Evolutionary conservation across 352 stramenopile species (phyloP).

Genomic region (Phytophthora sp.): DNA sequence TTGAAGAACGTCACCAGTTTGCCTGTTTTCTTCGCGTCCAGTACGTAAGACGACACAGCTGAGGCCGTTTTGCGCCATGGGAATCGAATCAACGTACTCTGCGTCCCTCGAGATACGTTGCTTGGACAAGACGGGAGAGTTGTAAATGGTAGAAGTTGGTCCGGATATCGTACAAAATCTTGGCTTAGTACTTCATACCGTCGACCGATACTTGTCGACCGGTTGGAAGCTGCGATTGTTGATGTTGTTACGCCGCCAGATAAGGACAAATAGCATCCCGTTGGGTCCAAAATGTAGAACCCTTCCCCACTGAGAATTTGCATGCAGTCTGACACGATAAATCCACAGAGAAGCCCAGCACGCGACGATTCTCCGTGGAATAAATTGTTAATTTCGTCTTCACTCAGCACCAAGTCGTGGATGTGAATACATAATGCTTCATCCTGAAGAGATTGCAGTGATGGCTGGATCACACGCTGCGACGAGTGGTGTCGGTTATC

Average conservation of each 20-base stretch:
- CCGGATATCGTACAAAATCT: slow-evolving; percentile 73
- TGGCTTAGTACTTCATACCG: slow-evolving; percentile 66
- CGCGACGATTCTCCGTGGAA: slow-evolving; percentile 61
- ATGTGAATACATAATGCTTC: slow-evolving; percentile 78
- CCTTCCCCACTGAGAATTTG: slow-evolving; percentile 79
- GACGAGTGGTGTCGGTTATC: slow-evolving; percentile 68
- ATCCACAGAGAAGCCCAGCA: slow-evolving; percentile 60
- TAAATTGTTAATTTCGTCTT: slow-evolving; percentile 57
- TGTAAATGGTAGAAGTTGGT: slow-evolving; percentile 77
- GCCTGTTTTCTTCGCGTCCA: slow-evolving; percentile 35
- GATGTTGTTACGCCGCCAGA: slow-evolving; percentile 18
- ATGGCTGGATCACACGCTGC: slow-evolving; percentile 74
- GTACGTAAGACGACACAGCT: slow-evolving; percentile 43
- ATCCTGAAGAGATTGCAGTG: slow-evolving; percentile 71
- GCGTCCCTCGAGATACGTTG: slow-evolving; percentile 53
- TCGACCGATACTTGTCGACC: slow-evolving; percentile 38
- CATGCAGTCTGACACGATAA: slow-evolving; percentile 76
- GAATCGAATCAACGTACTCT: slow-evolving; percentile 75
- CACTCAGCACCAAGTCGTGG: slow-evolving; percentile 57
- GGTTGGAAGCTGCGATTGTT: slow-evolving; percentile 6
- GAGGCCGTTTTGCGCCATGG: slow-evolving; percentile 61
- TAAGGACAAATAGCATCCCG: slow-evolving; percentile 48
- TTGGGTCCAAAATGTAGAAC: slow-evolving; percentile 83
- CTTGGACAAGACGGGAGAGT: slow-evolving; percentile 66
- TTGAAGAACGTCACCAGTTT: slow-evolving; percentile 52